These are phyloP conservation scores for Cystobasidium sp. DNA, from an alignment of 1,284 basidiomycete species.

Conservation along the genomic window DNA sequence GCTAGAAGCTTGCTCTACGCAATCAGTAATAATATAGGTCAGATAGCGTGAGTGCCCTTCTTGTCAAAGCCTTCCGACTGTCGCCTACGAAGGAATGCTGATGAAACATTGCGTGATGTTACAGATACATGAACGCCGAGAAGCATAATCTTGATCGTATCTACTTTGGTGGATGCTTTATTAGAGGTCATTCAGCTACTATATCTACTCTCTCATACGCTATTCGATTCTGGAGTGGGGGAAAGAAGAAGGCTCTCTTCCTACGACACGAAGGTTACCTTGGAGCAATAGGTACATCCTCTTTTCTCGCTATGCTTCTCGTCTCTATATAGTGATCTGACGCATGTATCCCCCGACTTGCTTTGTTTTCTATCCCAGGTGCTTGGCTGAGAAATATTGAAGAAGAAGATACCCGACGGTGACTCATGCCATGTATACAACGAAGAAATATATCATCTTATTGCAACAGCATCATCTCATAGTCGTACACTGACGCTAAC, in stretches of 20 bases:
- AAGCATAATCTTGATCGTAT: conserved; percentile 97
- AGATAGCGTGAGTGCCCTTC: conserved; percentile 84
- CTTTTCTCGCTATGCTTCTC: conserved; percentile 49
- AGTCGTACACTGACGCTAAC: too few species aligned
- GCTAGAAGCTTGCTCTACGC: conserved; percentile 92
- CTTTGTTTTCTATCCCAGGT: conserved; percentile 63
- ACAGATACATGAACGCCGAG: conserved; percentile 98
- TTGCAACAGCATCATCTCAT: too few species aligned
- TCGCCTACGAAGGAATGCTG: neutral
- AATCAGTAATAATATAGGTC: conserved; percentile 98
- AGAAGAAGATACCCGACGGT: conserved; percentile 40
- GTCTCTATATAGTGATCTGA: neutral
- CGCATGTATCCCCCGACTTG: too few species aligned
- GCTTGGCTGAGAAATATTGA: conserved; percentile 95
- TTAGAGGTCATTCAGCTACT: conserved; percentile 95
- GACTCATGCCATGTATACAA: too few species aligned
- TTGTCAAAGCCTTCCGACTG: too few species aligned
- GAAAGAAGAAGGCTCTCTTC: conserved; percentile 94
- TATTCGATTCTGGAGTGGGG: conserved; percentile 99
- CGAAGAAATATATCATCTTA: too few species aligned
- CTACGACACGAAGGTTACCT: conserved; percentile 97
- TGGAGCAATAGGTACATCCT: conserved; percentile 62
- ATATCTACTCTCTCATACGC: conserved; percentile 98
- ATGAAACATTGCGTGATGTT: neutral
- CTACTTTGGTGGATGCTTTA: conserved; percentile 99